phyloP scores from a whole-genome alignment of 2,329 filamentous ascomycete genomes.

The Cryphonectria parasitica region DNA sequence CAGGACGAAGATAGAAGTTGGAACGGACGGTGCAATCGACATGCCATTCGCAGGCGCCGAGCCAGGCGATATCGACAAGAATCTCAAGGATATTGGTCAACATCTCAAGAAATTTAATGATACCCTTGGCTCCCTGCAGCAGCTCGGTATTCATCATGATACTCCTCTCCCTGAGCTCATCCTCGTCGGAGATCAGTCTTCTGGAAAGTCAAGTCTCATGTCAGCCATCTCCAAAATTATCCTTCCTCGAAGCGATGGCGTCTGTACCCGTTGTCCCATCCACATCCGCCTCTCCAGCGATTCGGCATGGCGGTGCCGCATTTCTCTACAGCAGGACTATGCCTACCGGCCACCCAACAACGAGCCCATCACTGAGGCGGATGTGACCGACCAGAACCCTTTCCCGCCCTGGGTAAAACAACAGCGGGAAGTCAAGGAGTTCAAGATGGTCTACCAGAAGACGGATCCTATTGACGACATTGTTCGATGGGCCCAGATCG shows the following conservation, averaged over 20 bases:
- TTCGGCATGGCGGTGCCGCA: conserved; percentile 67
- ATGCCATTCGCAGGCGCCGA: conserved; percentile 21
- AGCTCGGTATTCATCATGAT: conserved; percentile 72
- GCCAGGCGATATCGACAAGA: conserved; percentile 38
- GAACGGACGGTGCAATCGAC: conserved; percentile 34
- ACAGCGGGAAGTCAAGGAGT: conserved; percentile 55
- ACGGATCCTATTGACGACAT: conserved; percentile 67
- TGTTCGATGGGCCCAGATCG: conserved; percentile 75
- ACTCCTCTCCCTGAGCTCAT: conserved; percentile 78
- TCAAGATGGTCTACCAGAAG: conserved; percentile 66
- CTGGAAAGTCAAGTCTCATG: conserved; percentile 76
- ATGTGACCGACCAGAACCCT: conserved; percentile 54
- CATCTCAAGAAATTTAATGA: conserved; percentile 68
- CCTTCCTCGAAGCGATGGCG: conserved; percentile 70
- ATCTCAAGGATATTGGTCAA: conserved; percentile 60
- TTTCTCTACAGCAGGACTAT: conserved; percentile 71
- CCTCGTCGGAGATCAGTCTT: conserved; percentile 82
- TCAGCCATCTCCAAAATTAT: conserved; percentile 71
- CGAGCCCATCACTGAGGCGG: conserved; percentile 46
- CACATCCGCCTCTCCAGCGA: conserved; percentile 72
- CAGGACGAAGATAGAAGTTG: conserved; percentile 21
- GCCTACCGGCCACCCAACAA: conserved; percentile 50
- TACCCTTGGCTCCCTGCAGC: conserved; percentile 68
- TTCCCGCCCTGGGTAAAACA: conserved; percentile 70
- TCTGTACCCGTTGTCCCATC: conserved; percentile 80